phyloP scores from a whole-genome alignment of 2,329 filamentous ascomycete species.

The Aureobasidium vineae region DNA sequence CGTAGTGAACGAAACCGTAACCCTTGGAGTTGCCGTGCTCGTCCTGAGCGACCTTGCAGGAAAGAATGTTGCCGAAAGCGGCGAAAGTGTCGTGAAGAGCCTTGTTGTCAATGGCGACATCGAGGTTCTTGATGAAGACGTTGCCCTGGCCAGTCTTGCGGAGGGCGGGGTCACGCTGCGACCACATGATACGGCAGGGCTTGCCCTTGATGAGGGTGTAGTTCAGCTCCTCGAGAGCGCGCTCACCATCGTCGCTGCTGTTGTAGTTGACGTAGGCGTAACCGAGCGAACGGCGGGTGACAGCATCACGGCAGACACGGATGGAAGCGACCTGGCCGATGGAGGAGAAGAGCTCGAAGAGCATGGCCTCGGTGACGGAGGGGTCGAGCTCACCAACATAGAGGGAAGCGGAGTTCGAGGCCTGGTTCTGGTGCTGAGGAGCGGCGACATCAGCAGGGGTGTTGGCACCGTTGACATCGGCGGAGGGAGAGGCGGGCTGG shows the following conservation, averaged over 20 bases:
- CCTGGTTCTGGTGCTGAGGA: conserved; percentile 65
- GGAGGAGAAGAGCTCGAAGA: conserved; percentile 99
- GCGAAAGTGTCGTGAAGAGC: conserved; percentile 99
- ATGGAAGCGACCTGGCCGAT: conserved; percentile 99
- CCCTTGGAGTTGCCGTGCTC: conserved; percentile 97
- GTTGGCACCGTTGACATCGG: conserved; percentile 58
- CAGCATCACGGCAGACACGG: conserved; percentile 98
- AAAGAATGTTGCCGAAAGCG: conserved; percentile 97
- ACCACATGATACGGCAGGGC: conserved; percentile 99
- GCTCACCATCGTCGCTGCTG: conserved; percentile 92
- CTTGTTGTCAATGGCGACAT: conserved; percentile 99
- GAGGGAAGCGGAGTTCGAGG: conserved; percentile 90
- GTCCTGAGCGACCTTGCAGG: conserved; percentile 99
- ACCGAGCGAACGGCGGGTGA: conserved; percentile 96
- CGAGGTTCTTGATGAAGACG: conserved; percentile 99
- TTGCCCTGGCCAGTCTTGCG: conserved; percentile 99
- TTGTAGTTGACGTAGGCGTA: conserved; percentile 99
- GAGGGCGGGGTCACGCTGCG: conserved; percentile 96
- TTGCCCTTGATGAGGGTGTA: conserved; percentile 99
- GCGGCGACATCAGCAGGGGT: conserved; percentile 48
- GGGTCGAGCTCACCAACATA: conserved; percentile 98
- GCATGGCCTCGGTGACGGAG: conserved; percentile 98
- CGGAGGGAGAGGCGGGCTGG: conserved; percentile 67
- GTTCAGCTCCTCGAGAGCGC: conserved; percentile 98
- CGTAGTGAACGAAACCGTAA: conserved; percentile 99